Percentiles rank a stretch among this genome's conserved stretches.
Conservation (phyloP, 345 rosid genomes). For the Laguncularia racemosa region DNA sequence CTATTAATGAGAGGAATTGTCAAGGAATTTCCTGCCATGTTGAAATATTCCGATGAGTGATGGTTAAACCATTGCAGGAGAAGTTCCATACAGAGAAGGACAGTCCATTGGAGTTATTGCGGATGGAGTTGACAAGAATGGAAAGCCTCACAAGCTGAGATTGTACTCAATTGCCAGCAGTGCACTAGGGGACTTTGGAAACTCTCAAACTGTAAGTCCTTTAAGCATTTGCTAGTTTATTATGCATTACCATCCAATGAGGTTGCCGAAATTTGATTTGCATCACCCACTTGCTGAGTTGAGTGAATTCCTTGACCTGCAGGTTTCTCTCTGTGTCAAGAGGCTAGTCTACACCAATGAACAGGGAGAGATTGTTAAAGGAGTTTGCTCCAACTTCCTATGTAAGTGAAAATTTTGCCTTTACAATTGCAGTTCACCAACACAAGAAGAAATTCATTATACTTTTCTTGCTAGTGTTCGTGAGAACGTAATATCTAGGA, state of each 20-base stretch:
- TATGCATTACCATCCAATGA: too few species aligned
- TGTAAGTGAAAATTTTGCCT: slow-evolving; percentile 40
- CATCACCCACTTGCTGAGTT: too few species aligned
- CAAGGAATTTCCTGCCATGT: too few species aligned
- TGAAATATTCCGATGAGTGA: too few species aligned
- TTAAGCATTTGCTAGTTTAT: not conserved
- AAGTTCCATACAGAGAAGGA: slow-evolving; percentile 96
- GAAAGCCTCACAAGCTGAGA: slow-evolving; percentile 95
- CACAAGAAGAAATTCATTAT: too few species aligned
- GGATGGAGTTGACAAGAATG: slow-evolving; percentile 93
- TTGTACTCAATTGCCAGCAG: slow-evolving; percentile 97
- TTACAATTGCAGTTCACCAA: too few species aligned
- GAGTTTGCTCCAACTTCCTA: slow-evolving; percentile 98
- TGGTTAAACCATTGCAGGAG: slow-evolving; percentile 31
- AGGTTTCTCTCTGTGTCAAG: slow-evolving; percentile 97
- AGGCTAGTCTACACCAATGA: slow-evolving; percentile 87
- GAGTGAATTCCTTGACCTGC: not conserved
- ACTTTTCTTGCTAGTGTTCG: too few species aligned
- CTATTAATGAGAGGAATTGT: too few species aligned
- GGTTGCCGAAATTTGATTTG: too few species aligned
- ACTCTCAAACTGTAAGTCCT: slow-evolving; percentile 82
- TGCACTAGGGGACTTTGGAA: slow-evolving; percentile 97
- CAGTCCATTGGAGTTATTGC: slow-evolving; percentile 90
- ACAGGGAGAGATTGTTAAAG: slow-evolving; percentile 74
- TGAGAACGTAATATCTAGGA: too few species aligned